phyloP scores from a whole-genome alignment of 2,329 filamentous ascomycete species.

The Thelonectria rubi region DNA sequence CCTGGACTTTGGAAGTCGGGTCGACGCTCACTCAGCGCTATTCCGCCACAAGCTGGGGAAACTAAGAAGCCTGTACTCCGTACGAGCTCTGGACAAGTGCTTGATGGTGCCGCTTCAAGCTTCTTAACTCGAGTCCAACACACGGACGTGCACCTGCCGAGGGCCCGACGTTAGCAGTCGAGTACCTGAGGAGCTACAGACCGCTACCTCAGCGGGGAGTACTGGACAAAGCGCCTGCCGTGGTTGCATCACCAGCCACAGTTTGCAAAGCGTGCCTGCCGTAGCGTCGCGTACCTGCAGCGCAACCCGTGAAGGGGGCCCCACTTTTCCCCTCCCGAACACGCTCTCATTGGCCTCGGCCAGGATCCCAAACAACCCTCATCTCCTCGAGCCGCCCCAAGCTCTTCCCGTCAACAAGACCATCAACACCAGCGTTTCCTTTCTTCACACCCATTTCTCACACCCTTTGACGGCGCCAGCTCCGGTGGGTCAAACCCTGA shows the following conservation, averaged over 20 bases:
- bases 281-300: slow-evolving; percentile 19
- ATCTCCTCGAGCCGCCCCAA: slow-evolving; percentile 32
- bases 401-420: slow-evolving; percentile 8
- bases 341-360: neutral
- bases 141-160: slow-evolving; percentile 23
- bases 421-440: slow-evolving; percentile 18
- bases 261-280: slow-evolving; percentile 8
- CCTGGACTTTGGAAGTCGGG: neutral
- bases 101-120: too few relatives aligned
- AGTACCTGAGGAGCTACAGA: slow-evolving; percentile 1
- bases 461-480: slow-evolving; percentile 17
- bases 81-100: neutral
- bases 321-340: neutral
- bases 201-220: neutral
- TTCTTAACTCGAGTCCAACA: too few relatives aligned
- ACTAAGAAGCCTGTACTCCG: neutral
- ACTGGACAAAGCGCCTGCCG: neutral
- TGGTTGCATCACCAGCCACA: slow-evolving; percentile 21
- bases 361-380: slow-evolving; percentile 40
- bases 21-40: neutral
- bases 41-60: neutral
- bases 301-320: slow-evolving; percentile 11
- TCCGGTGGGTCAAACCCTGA: slow-evolving; percentile 20
- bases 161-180: slow-evolving; percentile 14
- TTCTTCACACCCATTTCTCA: slow-evolving; percentile 11